Conservation (phyloP, 2,329 filamentous ascomycete species). For the Fusarium sp. region DNA sequence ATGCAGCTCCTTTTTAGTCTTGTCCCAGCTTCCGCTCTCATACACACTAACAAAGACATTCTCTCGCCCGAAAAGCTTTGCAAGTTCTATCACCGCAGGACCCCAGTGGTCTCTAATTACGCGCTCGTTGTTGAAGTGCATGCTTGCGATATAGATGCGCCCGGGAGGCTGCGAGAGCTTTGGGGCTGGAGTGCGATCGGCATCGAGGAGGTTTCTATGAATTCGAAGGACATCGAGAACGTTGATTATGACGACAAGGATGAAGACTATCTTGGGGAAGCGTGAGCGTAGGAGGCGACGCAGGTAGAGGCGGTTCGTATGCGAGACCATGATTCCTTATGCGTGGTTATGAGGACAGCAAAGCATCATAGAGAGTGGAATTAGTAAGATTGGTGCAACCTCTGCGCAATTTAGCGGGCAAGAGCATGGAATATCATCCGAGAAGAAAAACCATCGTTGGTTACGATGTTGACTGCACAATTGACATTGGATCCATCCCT, state of each 20-base stretch:
- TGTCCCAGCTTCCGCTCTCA: slow-evolving; percentile 76
- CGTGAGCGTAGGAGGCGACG: slow-evolving; percentile 53
- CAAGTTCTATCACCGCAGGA: slow-evolving; percentile 65
- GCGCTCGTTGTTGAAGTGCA: slow-evolving; percentile 73
- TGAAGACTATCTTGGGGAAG: slow-evolving; percentile 46
- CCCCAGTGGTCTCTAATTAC: slow-evolving; percentile 72
- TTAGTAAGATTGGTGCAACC: background rate
- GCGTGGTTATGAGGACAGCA: slow-evolving; percentile 26
- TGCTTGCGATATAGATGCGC: slow-evolving; percentile 73
- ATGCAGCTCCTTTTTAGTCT: slow-evolving; percentile 69
- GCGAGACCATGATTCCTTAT: slow-evolving; percentile 45
- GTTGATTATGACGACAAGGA: slow-evolving; percentile 50
- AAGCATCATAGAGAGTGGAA: slow-evolving; percentile 29
- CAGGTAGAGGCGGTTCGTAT: slow-evolving; percentile 46
- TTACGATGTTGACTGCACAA: background rate
- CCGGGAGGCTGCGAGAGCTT: slow-evolving; percentile 45
- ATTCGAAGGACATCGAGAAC: slow-evolving; percentile 54
- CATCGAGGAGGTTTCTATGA: slow-evolving; percentile 46
- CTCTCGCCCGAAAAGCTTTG: slow-evolving; percentile 64
- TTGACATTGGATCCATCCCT: slow-evolving; percentile 4
- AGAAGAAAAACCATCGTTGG: slow-evolving; percentile 2
- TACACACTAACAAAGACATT: slow-evolving; percentile 76
- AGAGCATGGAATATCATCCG: background rate
- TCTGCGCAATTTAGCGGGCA: background rate
- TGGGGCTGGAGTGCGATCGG: slow-evolving; percentile 37